Evolutionary conservation across 805 yeast species (phyloP).

Genomic region (Candida alai): DNA sequence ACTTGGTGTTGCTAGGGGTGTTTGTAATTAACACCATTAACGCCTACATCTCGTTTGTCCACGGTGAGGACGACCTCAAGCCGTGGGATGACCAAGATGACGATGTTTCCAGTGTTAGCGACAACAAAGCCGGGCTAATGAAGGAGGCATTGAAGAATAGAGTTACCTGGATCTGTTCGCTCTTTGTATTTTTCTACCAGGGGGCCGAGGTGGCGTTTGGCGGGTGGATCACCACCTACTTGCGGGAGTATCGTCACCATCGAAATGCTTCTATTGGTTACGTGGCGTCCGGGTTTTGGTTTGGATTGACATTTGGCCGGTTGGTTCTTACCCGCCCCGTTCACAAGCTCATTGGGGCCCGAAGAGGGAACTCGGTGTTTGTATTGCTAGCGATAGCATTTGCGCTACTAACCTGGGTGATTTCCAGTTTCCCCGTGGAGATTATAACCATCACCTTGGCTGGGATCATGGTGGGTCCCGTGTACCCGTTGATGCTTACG

Average conservation of each 20-base stretch:
- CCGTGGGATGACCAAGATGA: conserved; percentile 25
- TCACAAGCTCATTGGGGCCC: conserved; percentile 37
- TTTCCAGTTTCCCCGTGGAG: conserved; percentile 41
- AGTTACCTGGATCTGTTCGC: conserved; percentile 46
- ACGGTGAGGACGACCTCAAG: conserved; percentile 45
- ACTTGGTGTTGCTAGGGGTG: conserved; percentile 41
- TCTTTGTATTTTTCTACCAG: conserved; percentile 56
- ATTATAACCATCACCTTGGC: conserved; percentile 45
- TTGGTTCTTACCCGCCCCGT: conserved; percentile 42
- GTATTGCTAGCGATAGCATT: conserved; percentile 31
- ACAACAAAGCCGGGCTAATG: conserved; percentile 19
- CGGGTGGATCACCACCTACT: conserved; percentile 66
- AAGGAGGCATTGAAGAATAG: conserved; percentile 36
- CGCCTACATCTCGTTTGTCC: conserved; percentile 43
- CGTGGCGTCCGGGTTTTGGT: conserved; percentile 69
- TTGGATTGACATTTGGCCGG: conserved; percentile 65
- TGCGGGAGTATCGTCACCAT: conserved; percentile 47
- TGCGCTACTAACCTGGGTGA: conserved; percentile 44
- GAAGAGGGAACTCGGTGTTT: conserved; percentile 40
- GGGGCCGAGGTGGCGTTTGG: conserved; percentile 70
- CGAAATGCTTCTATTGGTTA: conserved; percentile 49
- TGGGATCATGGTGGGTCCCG: conserved; percentile 66
- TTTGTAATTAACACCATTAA: conserved; percentile 29
- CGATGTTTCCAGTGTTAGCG: background rate
- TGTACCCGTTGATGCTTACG: conserved; percentile 51